A percentile compares a stretch with the other conserved stretches of the same genome.
phyloP scores from a whole-genome alignment of 202 grass and related monocot species.

The Eragrostis tef region DNA sequence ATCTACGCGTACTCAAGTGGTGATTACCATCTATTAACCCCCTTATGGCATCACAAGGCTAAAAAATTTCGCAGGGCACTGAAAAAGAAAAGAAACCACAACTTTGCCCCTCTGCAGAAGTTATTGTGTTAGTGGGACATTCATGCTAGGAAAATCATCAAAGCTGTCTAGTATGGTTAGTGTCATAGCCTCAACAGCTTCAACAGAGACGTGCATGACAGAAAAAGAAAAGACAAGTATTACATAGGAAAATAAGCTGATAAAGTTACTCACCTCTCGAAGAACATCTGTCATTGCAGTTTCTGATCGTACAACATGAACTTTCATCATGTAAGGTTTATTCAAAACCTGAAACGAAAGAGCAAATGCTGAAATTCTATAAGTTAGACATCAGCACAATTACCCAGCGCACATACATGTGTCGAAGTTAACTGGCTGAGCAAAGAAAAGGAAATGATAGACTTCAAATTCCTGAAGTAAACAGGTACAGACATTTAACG shows the following conservation, averaged over 20 bases:
- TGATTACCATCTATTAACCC: not conserved
- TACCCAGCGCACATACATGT: not conserved
- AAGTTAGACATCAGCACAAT: constrained; percentile 27
- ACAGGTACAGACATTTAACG: not conserved
- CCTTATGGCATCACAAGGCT: not conserved
- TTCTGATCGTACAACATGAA: constrained; percentile 74
- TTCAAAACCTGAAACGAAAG: constrained; percentile 72
- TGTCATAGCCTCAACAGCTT: not conserved
- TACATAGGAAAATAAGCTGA: constrained; percentile 17
- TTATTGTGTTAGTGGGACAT: not conserved
- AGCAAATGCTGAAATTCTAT: constrained; percentile 37
- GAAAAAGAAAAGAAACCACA: constrained; percentile 21
- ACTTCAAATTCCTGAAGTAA: constrained; percentile 23
- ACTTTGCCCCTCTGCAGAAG: not conserved
- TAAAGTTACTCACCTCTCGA: constrained; percentile 67
- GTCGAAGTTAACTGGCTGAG: not conserved
- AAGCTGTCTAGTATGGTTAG: constrained; percentile 25
- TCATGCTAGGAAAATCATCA: not conserved
- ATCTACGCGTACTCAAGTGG: not conserved
- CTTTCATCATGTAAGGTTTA: constrained; percentile 74
- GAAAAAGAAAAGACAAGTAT: not conserved
- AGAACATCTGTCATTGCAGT: constrained; percentile 95
- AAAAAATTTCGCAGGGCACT: not conserved
- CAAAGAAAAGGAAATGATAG: constrained; percentile 22
- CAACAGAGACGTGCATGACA: not conserved